A percentile compares a stretch with the other conserved stretches of the same genome.
Conservation (phyloP, 371 early-diverging fungal genomes). For the Dichotomocladium elegans region DNA sequence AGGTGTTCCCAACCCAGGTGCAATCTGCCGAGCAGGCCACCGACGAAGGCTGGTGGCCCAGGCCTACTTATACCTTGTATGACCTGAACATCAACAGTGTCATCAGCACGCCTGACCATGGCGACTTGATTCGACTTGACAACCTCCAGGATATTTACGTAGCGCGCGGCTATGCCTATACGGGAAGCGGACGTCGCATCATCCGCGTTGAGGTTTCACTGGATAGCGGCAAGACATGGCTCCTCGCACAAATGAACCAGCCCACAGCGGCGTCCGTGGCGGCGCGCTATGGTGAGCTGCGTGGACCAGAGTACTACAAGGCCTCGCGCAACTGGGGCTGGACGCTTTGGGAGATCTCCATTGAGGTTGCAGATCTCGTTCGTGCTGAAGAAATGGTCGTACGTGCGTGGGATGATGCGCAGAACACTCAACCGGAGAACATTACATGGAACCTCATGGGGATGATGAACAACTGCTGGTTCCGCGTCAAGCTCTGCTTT, state of each 20-base stretch:
- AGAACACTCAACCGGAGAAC: constrained; percentile 71
- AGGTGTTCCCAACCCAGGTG: constrained; percentile 71
- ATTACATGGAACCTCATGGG: constrained; percentile 82
- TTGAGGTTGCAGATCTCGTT: constrained; percentile 46
- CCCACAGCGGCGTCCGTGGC: constrained; percentile 29
- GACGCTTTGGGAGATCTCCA: constrained; percentile 61
- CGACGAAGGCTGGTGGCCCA: constrained; percentile 52
- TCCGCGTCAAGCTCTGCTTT: constrained; percentile 45
- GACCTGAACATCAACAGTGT: constrained; percentile 66
- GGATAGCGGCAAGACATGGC: constrained; percentile 80
- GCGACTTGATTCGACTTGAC: constrained; percentile 26
- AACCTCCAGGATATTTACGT: constrained; percentile 26
- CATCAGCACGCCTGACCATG: constrained; percentile 47
- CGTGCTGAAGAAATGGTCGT: constrained; percentile 53
- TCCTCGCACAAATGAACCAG: constrained; percentile 38
- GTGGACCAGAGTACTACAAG: constrained; percentile 16
- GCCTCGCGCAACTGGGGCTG: constrained; percentile 65
- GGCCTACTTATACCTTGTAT: constrained; percentile 64
- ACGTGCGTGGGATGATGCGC: constrained; percentile 71
- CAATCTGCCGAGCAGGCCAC: constrained; percentile 41
- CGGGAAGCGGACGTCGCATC: constrained; percentile 70
- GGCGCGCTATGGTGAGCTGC: constrained; percentile 6
- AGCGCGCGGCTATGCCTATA: constrained; percentile 72
- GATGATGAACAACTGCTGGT: constrained; percentile 82
- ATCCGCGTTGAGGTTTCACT: constrained; percentile 77